Percentiles rank a stretch among this genome's conserved stretches.
Evolutionary conservation across 73 alveolate species (phyloP).

Genomic region (Paramecium biaurelia): DNA sequence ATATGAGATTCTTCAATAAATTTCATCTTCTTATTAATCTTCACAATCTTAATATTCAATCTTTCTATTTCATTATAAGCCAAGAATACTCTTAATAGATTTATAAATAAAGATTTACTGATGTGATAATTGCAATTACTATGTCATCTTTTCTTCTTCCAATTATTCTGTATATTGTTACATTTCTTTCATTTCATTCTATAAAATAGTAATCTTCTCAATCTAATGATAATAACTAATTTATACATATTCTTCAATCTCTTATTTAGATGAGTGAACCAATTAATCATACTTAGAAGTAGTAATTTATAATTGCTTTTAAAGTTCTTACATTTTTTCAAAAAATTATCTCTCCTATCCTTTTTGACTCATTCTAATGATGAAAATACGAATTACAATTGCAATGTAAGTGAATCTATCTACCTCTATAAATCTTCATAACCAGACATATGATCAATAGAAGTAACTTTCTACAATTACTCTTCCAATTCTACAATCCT

Average conservation of each 20-base stretch:
- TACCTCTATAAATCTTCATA: neutral
- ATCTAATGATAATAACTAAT: neutral
- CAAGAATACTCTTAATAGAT: neutral
- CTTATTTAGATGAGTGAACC: neutral
- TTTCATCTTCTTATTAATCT: neutral
- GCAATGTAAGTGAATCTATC: neutral
- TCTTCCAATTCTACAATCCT: neutral
- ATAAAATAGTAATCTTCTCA: neutral
- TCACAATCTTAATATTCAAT: neutral
- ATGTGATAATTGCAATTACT: neutral
- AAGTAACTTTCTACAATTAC: neutral
- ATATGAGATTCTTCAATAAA: neutral
- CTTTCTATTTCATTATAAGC: constrained; percentile 10
- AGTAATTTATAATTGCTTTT: neutral
- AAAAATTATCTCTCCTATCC: neutral
- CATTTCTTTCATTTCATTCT: neutral
- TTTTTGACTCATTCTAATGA: neutral
- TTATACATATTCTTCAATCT: neutral
- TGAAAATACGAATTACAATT: neutral
- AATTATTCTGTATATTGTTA: neutral
- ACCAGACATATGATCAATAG: constrained; percentile 21
- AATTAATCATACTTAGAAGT: neutral
- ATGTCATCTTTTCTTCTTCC: neutral
- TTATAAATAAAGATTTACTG: neutral
- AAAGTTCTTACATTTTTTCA: neutral